Base-by-base conservation (phyloP, 2,329 filamentous ascomycete genomes). In the Pseudofabraea citricarpa region DNA sequence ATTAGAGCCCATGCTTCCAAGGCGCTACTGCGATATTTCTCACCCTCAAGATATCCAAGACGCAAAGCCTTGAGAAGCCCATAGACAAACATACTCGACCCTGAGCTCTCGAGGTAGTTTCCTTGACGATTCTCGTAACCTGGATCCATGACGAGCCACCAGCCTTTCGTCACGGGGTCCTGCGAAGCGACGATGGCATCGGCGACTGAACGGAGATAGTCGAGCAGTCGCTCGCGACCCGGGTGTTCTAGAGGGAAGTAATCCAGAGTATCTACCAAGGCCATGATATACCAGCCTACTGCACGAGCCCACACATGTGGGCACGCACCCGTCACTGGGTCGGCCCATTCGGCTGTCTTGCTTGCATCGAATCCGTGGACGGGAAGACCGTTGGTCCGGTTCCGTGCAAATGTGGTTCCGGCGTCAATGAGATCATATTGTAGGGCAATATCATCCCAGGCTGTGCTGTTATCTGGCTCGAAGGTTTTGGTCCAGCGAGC, bases 261-360 rank as follows among this genome's bases (percentile, higher is more conserved):
- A 32, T 66, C 64, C 6, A 65, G 45, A 16, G 61, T 60, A 40
- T 67, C 64, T 6, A 66, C 57, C 2, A 67, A 45, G 7, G 62
- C 63, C 54, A 66, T 61, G 6, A 56, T 29, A 53, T 64, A 65
- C 64, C 64, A 66, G 5, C 64, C 64, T n/a, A 67, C 44, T 32
- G 61, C 63, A 21, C 64, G 58, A 42, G 58, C 53, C 64, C 64
- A 67, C 23, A 63, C 59, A 45, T 64, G 53, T 15, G 63, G 64
- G 24, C 58, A 60, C 5, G 61, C 60, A 18, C 64, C 64, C 4
- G 63, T 66, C 8, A 36, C 44, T 4, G 55, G 47, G 45, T 65
- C 49, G 2, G 64, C 64, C 64, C 64, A 67, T 4, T 58, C 55
- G 5, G 60, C 60, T 6, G 49, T 59, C 35, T 46, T 49, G 6